Evolutionary conservation across 805 yeast genomes (phyloP), one percentile per base, ranked within the genome.

Genomic region (Wickerhamomyces bovis): DNA sequence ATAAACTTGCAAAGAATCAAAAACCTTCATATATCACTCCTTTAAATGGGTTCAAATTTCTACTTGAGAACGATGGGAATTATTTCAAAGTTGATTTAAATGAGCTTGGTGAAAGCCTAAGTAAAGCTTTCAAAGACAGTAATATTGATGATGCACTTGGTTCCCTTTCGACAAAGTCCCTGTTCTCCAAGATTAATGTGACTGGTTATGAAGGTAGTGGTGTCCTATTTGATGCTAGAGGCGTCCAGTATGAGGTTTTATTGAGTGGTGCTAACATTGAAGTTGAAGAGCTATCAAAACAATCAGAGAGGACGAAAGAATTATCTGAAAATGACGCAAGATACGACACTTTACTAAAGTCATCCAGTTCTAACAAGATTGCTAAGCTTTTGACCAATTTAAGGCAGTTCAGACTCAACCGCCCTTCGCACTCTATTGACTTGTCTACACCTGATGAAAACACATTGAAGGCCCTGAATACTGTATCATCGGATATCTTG

Each of bases 401-500:
- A 7, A 42, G 41, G 35, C 20, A 36, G 2, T 43, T 47, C 35
- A 40, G 42, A 5, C 13, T 50, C 7, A 30, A 44, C 7, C 20
- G 43, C 7, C 51, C 53, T 11, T 13, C 33, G 13, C 48, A 46
- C 22, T 15, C 45, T 0, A 33, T 45, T 4, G 22, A 26, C 2
- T 25, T 40, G 2, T 35, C 50, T 8, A 13, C 41, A 2, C 15
- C 41, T 15, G 56, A 54, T 40, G 62, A 58, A 20, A 40, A 38
- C 6, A 50, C 54, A 10, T 43, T 58, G 4, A 42, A 49, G 15
- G 45, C 39, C 6, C 12, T 62, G 26, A 44, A 44, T 12, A 56
- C 61, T 21, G 48, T 63, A 0, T 50, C 60, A 6, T 50, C 54
- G n/a, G 55, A 57, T 21, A 50, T 56, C 1, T 23, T 50, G 19